A percentile compares a stretch with the other conserved stretches of the same genome.
Conservation (phyloP, 768 basidiomycete species). For the Nevesoporus exiguus region DNA sequence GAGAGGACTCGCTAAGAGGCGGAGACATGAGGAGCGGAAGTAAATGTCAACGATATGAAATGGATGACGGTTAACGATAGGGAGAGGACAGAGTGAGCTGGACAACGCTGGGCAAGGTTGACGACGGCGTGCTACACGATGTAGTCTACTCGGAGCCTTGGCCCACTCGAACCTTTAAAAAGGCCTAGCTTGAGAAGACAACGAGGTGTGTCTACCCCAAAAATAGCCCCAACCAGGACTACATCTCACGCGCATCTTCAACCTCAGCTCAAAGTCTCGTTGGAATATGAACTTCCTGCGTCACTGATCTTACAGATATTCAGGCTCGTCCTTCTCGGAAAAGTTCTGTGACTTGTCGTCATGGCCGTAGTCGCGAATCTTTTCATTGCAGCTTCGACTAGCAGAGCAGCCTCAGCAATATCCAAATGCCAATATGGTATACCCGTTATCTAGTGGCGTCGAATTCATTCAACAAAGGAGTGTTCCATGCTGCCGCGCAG, state of each 20-base stretch:
- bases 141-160: slow-evolving; percentile 14
- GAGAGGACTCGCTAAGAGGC: slow-evolving; percentile 19
- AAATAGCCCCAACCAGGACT: slow-evolving; percentile 13
- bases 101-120: not conserved
- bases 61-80: slow-evolving; percentile 1
- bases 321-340: slow-evolving; percentile 4
- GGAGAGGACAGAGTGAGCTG: slow-evolving; percentile 10
- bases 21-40: slow-evolving; percentile 25
- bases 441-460: slow-evolving; percentile 28
- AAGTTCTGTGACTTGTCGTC: slow-evolving; percentile 27
- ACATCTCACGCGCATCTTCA: slow-evolving; percentile 21
- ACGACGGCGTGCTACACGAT: slow-evolving; percentile 18
- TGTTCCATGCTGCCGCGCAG: slow-evolving; percentile 22
- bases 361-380: slow-evolving; percentile 16
- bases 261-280: slow-evolving; percentile 1
- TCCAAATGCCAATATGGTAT: slow-evolving; percentile 22
- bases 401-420: slow-evolving; percentile 6
- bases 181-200: slow-evolving; percentile 18
- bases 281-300: slow-evolving; percentile 21
- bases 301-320: slow-evolving; percentile 15
- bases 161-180: slow-evolving; percentile 19
- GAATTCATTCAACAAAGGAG: slow-evolving; percentile 18
- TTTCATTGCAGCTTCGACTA: slow-evolving; percentile 11
- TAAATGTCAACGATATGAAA: slow-evolving; percentile 26
- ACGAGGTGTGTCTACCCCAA: slow-evolving; percentile 25